A percentile compares a stretch with the other conserved stretches of the same genome.
phyloP scores from a whole-genome alignment of 2,329 filamentous ascomycete genomes.

The Rhynchosporium agropyri region DNA sequence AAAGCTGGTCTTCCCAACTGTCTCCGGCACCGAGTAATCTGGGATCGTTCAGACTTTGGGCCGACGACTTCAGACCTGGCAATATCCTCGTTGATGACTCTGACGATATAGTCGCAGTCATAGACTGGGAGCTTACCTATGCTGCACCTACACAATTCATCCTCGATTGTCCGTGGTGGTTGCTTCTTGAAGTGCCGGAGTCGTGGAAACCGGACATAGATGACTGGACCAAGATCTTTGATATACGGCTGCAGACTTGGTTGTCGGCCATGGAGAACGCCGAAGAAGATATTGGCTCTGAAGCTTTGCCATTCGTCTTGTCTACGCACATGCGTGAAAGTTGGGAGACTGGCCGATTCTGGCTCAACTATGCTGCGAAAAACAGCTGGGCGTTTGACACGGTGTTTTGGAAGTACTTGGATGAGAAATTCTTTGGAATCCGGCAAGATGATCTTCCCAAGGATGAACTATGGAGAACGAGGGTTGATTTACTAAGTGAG shows the following conservation, averaged over 20 bases:
- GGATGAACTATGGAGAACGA: slow-evolving; percentile 39
- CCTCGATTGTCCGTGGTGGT: slow-evolving; percentile 13
- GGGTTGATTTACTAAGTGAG: slow-evolving; percentile 39
- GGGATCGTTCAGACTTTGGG: slow-evolving; percentile 8
- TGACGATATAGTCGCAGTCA: slow-evolving; percentile 4
- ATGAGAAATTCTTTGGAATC: slow-evolving; percentile 43
- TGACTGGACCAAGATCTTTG: slow-evolving; percentile 43
- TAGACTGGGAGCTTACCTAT: slow-evolving; percentile 2
- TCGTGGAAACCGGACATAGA: slow-evolving; percentile 33
- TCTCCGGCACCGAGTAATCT: slow-evolving; percentile 5
- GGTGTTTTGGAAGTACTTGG: slow-evolving; percentile 46
- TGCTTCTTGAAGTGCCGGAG: slow-evolving; percentile 12
- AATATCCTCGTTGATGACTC: slow-evolving; percentile 9
- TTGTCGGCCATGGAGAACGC: slow-evolving; percentile 40
- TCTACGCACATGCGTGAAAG: slow-evolving; percentile 44
- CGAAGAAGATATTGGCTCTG: slow-evolving; percentile 30
- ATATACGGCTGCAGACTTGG: slow-evolving; percentile 42
- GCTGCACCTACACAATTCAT: slow-evolving; percentile 6
- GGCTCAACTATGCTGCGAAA: slow-evolving; percentile 42
- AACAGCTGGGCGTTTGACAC: slow-evolving; percentile 40
- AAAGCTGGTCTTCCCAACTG: not conserved
- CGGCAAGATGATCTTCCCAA: slow-evolving; percentile 23
- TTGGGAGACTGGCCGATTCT: slow-evolving; percentile 44
- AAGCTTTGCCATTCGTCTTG: slow-evolving; percentile 3
- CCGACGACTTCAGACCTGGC: slow-evolving; percentile 11